Base-by-base conservation (phyloP, 805 yeast genomes). In the Candida tammaniensis region DNA sequence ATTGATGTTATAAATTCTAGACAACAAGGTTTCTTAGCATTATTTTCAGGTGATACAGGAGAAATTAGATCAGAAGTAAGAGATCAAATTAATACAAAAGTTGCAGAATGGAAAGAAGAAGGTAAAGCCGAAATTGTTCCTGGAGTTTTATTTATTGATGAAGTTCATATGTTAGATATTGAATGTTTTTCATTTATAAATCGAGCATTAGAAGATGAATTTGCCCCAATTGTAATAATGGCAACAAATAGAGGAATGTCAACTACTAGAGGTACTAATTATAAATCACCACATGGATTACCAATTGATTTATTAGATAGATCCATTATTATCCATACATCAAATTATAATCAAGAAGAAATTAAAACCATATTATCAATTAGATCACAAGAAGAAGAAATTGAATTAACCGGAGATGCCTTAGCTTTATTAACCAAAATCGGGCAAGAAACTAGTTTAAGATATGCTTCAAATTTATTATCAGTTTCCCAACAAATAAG, bases 51-150 rank as follows among this genome's bases (percentile, higher is more conserved):
- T 47, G 93, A 93, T 64, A 94, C 97, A 33, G 99, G 98, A 48
- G 99, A 93, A 67, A 93, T 93, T 49, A 78, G 97, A 46, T 78
- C 93, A 13, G 97, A 93, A 60, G 88, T 93, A 18, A 80, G 99
- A 61, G 94, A 86, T 49, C 98, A 93, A 68, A 94, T 93, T 57
- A 93, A 93, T 66, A 81, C 89, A 27, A 89, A 93, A 65, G 96
- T 93, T 34, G 95, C 94, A 14, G 97, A 93, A 64, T 93, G 97
- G 95, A 87, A 85, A 53, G 98, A 93, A 65, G 98, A 93, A 70
- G 98, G 98, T 40, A 93, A 93, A 61, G 98, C 98, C 8, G 94
- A 91, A 58, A 87, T 93, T 46, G 87, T 87, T 26, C 98, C 98
- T 10, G 99, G 99, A 51, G 99, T 93, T 16, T 70, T 93, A 50